phyloP scores from a whole-genome alignment of 148 eudicot genomes.

The Rhododendron ovatum region DNA sequence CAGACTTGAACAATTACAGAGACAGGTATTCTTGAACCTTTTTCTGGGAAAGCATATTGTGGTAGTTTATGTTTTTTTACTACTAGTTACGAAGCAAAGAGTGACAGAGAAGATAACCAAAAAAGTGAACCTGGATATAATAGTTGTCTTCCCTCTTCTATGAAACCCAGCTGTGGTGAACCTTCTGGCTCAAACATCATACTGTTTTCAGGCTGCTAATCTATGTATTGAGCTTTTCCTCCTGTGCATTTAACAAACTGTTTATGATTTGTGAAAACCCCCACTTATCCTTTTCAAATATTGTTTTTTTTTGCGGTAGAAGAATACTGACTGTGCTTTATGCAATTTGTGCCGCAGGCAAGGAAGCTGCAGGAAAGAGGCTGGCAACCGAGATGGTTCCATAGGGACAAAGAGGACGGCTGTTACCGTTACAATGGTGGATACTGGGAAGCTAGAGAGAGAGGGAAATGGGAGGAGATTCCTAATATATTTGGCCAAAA shows the following conservation, averaged over 20 bases:
- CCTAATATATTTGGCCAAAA: slow-evolving; percentile 70
- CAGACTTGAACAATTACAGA: slow-evolving; percentile 84
- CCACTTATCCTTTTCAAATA: not conserved
- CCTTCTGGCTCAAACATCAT: not conserved
- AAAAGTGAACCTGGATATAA: not conserved
- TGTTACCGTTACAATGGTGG: slow-evolving; percentile 76
- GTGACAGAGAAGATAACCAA: not conserved
- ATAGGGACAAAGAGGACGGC: slow-evolving; percentile 72
- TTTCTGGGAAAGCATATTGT: not conserved
- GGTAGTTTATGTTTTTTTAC: not conserved
- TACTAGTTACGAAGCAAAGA: not conserved
- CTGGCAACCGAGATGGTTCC: slow-evolving; percentile 93
- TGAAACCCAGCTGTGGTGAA: not conserved
- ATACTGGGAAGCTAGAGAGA: slow-evolving; percentile 89
- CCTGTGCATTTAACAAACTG: not conserved
- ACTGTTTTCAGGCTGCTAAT: not conserved
- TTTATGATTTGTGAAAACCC: not conserved
- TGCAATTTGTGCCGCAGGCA: slow-evolving; percentile 43
- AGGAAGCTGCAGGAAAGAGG: slow-evolving; percentile 93
- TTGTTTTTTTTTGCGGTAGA: not conserved
- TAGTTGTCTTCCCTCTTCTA: not conserved
- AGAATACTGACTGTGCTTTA: not conserved
- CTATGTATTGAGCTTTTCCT: not conserved
- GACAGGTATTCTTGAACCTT: slow-evolving; percentile 54
- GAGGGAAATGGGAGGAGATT: slow-evolving; percentile 66